Percentiles rank a stretch among this genome's conserved stretches.
Conservation (phyloP, 805 yeast genomes). For the Kuraishia floccosa region DNA sequence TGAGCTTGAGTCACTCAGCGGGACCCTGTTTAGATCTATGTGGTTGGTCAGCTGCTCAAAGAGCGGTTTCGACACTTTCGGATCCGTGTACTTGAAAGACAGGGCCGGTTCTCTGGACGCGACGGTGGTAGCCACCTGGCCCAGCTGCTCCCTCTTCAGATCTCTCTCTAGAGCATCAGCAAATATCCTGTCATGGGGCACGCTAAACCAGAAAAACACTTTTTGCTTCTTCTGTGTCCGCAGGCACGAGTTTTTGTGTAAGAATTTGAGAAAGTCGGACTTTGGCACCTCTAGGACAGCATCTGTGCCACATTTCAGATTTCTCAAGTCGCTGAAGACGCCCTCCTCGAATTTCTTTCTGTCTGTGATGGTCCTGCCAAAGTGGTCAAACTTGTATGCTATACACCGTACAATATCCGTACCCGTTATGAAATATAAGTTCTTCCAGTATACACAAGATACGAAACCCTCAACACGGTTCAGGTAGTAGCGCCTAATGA, state of each 20-base stretch:
- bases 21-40: no score
- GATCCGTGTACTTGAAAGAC: slow-evolving; percentile 52
- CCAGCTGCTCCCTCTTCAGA: slow-evolving; percentile 58
- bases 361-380: slow-evolving; percentile 78
- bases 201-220: slow-evolving; percentile 94
- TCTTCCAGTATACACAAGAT: slow-evolving; percentile 89
- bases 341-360: slow-evolving; percentile 96
- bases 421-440: slow-evolving; percentile 83
- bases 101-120: slow-evolving; percentile 71
- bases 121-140: slow-evolving; percentile 59
- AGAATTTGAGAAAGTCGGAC: slow-evolving; percentile 72
- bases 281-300: slow-evolving; percentile 84
- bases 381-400: slow-evolving; percentile 77
- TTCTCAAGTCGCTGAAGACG: slow-evolving; percentile 80
- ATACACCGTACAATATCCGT: slow-evolving; percentile 93
- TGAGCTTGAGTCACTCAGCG: no score
- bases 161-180: slow-evolving; percentile 92
- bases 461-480: slow-evolving; percentile 87
- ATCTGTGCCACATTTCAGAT: slow-evolving; percentile 75
- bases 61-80: slow-evolving; percentile 26
- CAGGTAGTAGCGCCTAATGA: slow-evolving; percentile 73
- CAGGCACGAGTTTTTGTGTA: slow-evolving; percentile 77
- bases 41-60: slow-evolving; percentile 36
- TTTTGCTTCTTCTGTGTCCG: slow-evolving; percentile 95
- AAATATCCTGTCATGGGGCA: slow-evolving; percentile 86